A percentile compares a stretch with the other conserved stretches of the same genome.
These are phyloP conservation scores for Aureobasidium uvarum DNA, from an alignment of 2,329 filamentous ascomycete species.

Conservation along the genomic window DNA sequence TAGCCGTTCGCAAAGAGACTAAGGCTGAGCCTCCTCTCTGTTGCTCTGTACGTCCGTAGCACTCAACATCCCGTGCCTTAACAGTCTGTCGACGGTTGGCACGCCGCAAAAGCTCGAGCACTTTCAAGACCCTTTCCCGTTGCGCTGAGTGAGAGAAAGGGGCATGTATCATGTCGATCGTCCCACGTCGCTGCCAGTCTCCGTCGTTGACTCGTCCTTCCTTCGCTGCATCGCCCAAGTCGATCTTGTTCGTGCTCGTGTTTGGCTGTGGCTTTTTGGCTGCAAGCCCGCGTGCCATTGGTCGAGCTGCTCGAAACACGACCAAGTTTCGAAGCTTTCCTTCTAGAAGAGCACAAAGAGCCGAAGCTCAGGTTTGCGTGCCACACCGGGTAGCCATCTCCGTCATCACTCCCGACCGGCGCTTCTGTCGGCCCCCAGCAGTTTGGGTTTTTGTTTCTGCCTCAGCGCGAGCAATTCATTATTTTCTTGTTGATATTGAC, in stretches of 20 bases:
- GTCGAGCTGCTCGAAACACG: slow-evolving; percentile 9
- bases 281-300: slow-evolving; percentile 4
- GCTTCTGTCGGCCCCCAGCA: slow-evolving; percentile 21
- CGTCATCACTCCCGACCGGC: slow-evolving; percentile 18
- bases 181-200: background rate
- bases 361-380: slow-evolving; percentile 12
- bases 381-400: slow-evolving; percentile 8
- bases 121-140: slow-evolving; percentile 13
- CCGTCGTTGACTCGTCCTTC: background rate
- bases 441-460: background rate
- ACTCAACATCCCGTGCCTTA: slow-evolving; percentile 3
- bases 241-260: slow-evolving; percentile 21
- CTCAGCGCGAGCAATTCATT: slow-evolving; percentile 3
- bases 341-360: slow-evolving; percentile 23
- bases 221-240: background rate
- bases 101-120: slow-evolving; percentile 13
- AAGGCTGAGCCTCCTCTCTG: slow-evolving; percentile 18
- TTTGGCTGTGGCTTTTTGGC: slow-evolving; percentile 10
- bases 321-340: slow-evolving; percentile 22
- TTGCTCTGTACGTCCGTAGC: slow-evolving; percentile 12
- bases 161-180: slow-evolving; percentile 23
- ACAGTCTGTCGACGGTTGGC: background rate
- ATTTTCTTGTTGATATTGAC: background rate
- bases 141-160: slow-evolving; percentile 14
- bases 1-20: background rate